These are phyloP conservation scores for Globisporangium yorkense DNA, from an alignment of 352 stramenopile species.

Conservation along the genomic window DNA sequence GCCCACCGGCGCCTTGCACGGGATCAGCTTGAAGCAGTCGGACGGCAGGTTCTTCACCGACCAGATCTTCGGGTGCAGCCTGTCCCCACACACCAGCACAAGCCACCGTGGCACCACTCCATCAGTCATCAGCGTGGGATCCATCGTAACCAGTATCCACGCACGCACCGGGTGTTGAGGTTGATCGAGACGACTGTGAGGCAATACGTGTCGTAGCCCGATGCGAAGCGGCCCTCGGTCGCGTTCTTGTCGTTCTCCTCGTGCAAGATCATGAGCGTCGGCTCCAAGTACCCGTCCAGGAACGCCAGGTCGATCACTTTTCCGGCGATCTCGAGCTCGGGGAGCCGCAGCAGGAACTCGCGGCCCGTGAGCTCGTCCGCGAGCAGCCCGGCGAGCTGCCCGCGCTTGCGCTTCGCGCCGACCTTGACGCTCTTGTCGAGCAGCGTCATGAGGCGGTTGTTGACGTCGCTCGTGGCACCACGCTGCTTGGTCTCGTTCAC, in stretches of 20 bases:
- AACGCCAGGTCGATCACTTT: constrained; percentile 81
- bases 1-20: constrained; percentile 63
- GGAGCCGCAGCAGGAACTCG: constrained; percentile 69
- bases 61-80: constrained; percentile 85
- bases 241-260: constrained; percentile 79
- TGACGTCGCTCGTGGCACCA: constrained; percentile 56
- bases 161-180: constrained; percentile 61
- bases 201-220: constrained; percentile 76
- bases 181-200: constrained; percentile 86
- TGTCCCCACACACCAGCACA: constrained; percentile 1
- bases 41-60: constrained; percentile 76
- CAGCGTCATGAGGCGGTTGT: constrained; percentile 49
- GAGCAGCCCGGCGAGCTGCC: constrained; percentile 58
- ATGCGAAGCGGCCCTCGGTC: constrained; percentile 57
- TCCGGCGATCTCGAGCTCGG: constrained; percentile 68
- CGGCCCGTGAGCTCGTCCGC: constrained; percentile 65
- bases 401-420: constrained; percentile 64
- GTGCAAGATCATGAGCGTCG: constrained; percentile 82
- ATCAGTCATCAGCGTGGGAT: neutral
- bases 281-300: constrained; percentile 80
- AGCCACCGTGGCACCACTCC: neutral
- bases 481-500: constrained; percentile 70
- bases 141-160: neutral
- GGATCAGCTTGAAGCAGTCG: constrained; percentile 69
- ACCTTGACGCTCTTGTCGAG: constrained; percentile 84